Percentiles rank a stretch among this genome's conserved stretches.
phyloP scores from a whole-genome alignment of 345 rosid genomes.

The Gossypium longicalyx region DNA sequence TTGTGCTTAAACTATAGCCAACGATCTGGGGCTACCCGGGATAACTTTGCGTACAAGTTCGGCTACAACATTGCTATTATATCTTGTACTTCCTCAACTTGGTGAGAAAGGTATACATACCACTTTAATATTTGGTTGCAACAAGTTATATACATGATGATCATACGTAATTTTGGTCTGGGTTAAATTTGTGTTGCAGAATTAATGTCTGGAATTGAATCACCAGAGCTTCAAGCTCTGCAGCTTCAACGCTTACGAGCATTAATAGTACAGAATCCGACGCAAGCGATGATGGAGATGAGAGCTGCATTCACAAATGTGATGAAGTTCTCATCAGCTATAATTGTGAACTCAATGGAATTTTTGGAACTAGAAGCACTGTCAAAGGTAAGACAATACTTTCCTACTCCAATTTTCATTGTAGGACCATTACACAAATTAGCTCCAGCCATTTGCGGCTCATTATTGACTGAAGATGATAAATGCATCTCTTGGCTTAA shows the following conservation, averaged over 20 bases:
- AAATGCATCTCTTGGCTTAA: too few relatives aligned
- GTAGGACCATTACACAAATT: constrained; percentile 29
- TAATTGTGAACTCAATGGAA: neutral
- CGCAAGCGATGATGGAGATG: neutral
- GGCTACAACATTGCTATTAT: neutral
- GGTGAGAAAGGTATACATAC: neutral
- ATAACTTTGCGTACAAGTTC: neutral
- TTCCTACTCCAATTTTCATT: constrained; percentile 22
- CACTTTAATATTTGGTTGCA: too few relatives aligned
- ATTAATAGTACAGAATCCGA: neutral
- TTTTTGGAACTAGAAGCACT: constrained; percentile 27
- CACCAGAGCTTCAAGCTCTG: neutral
- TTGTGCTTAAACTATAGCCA: neutral
- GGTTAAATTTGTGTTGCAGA: neutral
- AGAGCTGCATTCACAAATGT: neutral
- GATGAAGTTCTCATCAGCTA: constrained; percentile 11
- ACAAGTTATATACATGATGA: neutral
- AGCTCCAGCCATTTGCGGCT: too few relatives aligned
- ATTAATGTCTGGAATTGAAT: neutral
- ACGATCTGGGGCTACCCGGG: neutral
- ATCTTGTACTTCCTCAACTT: neutral
- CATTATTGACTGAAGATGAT: too few relatives aligned
- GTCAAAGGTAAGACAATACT: constrained; percentile 14
- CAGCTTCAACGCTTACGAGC: neutral
- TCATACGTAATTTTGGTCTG: neutral